Base-by-base conservation (phyloP, 208 protist species). In the Trypanosoma avium region DNA sequence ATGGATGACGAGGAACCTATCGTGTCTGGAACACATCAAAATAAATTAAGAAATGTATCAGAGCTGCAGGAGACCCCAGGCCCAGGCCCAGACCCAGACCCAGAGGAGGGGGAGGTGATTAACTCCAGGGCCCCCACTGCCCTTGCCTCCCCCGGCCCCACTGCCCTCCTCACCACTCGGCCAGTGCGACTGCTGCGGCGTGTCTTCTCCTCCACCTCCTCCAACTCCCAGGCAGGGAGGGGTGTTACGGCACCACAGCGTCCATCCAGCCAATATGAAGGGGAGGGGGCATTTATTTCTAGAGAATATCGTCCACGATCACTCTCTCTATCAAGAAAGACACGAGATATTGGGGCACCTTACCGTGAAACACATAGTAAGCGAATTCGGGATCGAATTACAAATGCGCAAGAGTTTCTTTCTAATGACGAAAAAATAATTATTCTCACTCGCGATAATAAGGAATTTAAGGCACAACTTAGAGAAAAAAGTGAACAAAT, bases 401-500 rank as follows among this genome's bases (percentile, higher is more conserved):
- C 32, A 13, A 56, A 52, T 64, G 54, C 56, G 13, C 57, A 26
- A 22, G 57, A 57, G 3, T 3, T 19, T 64, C 12, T 59, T 27
- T 64, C 56, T 19, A 30, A 22, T 40, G 46, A 63, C 40, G 65
- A 64, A 3, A 3, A 36, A 42, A n/a, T 71, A 19, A 12, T 71
- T 21, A 22, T 54, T 8, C 45, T 71, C 21, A 57, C 30, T 15
- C 42, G 55, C 27, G 65, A 71, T 5, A 62, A 57, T 4, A 38
- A 48, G n/a, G 22, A 59, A 45, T 71, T 33, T n/a, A 71, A 45
- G 38, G 26, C 47, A 13, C 67, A 85, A 29, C 54, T 85, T 36
- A 12, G 32, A 1, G 71, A 79, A 7, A 73, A 64, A 40, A 70
- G 73, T 22, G 50, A 43, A 13, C 58, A 79, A 70, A 66, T 81